Evolutionary conservation across 768 basidiomycete genomes (phyloP).

Genomic region (Lentinus tigrinus): DNA sequence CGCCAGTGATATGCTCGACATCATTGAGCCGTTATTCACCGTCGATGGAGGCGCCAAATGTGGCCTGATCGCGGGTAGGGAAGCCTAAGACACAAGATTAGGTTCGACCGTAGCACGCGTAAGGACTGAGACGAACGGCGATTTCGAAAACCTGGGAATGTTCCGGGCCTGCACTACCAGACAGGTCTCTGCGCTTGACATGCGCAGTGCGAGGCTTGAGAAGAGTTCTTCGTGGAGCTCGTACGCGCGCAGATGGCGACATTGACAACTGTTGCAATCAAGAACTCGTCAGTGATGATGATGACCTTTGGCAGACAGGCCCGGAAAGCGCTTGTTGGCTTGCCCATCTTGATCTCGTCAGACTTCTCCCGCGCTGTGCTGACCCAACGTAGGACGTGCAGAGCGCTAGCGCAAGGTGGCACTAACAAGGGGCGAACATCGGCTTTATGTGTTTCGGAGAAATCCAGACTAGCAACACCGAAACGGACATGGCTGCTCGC

Average conservation of each 20-base stretch:
- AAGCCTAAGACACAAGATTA: no score
- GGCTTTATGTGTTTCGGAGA: neutral
- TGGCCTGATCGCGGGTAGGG: neutral
- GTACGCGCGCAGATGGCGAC: neutral
- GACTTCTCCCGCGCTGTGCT: conserved; percentile 14
- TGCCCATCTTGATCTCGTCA: neutral
- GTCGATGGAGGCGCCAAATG: neutral
- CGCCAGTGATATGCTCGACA: neutral
- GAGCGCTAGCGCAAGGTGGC: neutral
- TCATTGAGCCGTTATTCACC: neutral
- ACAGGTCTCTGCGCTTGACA: no score
- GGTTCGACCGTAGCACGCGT: no score
- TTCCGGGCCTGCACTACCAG: neutral
- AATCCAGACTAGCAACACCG: neutral
- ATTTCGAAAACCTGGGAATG: no score
- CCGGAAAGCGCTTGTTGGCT: neutral
- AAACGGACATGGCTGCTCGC: neutral
- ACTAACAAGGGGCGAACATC: neutral
- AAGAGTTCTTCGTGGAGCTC: neutral
- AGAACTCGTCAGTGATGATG: neutral
- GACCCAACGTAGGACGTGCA: neutral
- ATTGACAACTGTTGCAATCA: neutral
- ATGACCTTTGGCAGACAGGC: neutral
- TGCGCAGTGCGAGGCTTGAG: neutral
- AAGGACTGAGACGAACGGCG: no score